Base-by-base conservation (phyloP, 1,284 basidiomycete species). In the Pseudomicrostroma phylloplanum region DNA sequence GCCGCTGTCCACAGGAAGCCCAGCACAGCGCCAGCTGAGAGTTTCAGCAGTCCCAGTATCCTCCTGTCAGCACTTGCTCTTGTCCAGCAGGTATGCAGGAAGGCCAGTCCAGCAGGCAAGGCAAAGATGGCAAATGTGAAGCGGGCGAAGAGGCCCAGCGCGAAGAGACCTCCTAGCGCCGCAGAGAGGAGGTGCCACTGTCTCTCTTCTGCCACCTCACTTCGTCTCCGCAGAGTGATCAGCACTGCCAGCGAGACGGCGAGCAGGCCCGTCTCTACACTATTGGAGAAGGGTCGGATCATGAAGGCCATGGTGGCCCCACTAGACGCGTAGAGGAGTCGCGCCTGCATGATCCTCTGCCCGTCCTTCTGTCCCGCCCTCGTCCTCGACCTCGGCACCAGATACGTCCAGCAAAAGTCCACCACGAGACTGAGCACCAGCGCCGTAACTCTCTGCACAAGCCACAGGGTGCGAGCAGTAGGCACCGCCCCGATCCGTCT, bases 241-340 rank as follows among this genome's bases (percentile, higher is more conserved):
- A 21, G 7, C 23, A 65, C 4, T 8, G 61, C 26, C 1, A 74
- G 26, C 13, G 66, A 36, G 2, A 63, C 12, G 0, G 70, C 72
- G 6, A 80, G 49, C 17, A 67, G 25, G 30, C 67, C 19, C 0
- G 76, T 64, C 59, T 80, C 80, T 54, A 72, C 46, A 6, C 77
- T 61, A 58, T 80, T 80, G 56, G 77, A 79, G 58, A 80, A 78
- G 1, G 80, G 73, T 1, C 79, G 73, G 3, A 73, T 64, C 26
- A 71, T 58, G 61, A 80, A 80, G 1, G 75, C 67, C 1, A 79
- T 71, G 11, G 69, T 59, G 55, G 76, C 56, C 1, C 72, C 71
- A 1, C 72, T 72, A 36, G 67, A 56, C 3, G 71, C 74, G 21
- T 67, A 62, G 3, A 78, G 61, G 23, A 70, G 17, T 48, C 43